Percentiles rank a stretch among this genome's conserved stretches.
Conservation (phyloP, 768 basidiomycete genomes). For the Leccinellum luteum region DNA sequence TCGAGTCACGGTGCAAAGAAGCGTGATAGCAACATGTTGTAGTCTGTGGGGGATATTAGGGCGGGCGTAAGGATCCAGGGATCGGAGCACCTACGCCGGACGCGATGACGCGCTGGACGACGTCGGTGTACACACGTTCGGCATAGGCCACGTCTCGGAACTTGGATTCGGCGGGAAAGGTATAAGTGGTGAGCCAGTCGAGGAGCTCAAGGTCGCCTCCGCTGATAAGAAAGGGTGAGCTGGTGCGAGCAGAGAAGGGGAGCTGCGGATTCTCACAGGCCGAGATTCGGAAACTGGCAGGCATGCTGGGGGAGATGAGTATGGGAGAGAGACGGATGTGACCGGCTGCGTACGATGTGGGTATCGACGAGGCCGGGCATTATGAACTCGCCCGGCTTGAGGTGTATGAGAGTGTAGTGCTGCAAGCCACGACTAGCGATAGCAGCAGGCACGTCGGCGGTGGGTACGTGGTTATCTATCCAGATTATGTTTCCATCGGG, state of each 20-base stretch:
- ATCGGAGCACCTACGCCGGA: conserved; percentile 58
- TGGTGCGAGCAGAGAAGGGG: neutral
- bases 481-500: conserved; percentile 61
- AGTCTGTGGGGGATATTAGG: conserved; percentile 44
- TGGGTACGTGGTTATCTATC: conserved; percentile 59
- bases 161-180: conserved; percentile 84
- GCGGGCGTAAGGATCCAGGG: conserved; percentile 3
- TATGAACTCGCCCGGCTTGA: conserved; percentile 61
- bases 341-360: conserved; percentile 63
- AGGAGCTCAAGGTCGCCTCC: conserved; percentile 86
- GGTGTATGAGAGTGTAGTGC: conserved; percentile 30
- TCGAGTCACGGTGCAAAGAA: conserved; percentile 75
- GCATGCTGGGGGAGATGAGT: conserved; percentile 26
- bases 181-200: conserved; percentile 82
- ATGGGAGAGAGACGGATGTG: neutral
- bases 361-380: conserved; percentile 92
- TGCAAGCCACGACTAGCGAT: conserved; percentile 50
- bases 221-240: conserved; percentile 35
- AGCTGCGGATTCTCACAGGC: conserved; percentile 24
- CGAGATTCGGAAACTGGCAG: conserved; percentile 44
- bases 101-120: conserved; percentile 69
- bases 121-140: conserved; percentile 58
- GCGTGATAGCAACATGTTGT: conserved; percentile 95
- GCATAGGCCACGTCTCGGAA: conserved; percentile 75
- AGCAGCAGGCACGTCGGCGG: conserved; percentile 45